Conservation (phyloP, 1,284 basidiomycete genomes). For the Ceratobasidium sp. region DNA sequence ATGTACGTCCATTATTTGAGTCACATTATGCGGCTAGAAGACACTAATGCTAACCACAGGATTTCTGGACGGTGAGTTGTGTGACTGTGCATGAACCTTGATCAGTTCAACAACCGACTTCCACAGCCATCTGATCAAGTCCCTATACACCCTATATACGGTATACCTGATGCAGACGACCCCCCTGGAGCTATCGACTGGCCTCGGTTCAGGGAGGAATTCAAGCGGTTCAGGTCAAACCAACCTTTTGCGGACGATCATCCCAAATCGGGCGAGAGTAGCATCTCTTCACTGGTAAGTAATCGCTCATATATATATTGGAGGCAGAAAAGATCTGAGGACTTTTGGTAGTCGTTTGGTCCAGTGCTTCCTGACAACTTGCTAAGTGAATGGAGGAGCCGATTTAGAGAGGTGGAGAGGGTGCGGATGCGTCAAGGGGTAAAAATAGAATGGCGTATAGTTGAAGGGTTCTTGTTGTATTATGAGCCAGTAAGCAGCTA, state of each 20-base stretch:
- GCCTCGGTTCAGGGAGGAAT: constrained; percentile 66
- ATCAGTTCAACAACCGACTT: constrained; percentile 43
- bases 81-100: too few relatives aligned
- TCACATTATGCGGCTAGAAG: too few relatives aligned
- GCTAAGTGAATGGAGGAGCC: constrained; percentile 63
- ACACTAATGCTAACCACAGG: too few relatives aligned
- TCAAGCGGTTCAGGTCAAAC: constrained; percentile 65
- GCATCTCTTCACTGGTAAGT: constrained; percentile 58
- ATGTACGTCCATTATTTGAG: too few relatives aligned
- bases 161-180: constrained; percentile 92
- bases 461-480: constrained; percentile 95
- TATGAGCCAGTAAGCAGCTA: constrained; percentile 85
- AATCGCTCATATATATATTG: too few relatives aligned
- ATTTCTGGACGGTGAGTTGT: constrained; percentile 80
- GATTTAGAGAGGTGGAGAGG: constrained; percentile 63
- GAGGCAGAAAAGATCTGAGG: background rate
- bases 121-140: constrained; percentile 79
- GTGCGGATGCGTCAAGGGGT: constrained; percentile 56
- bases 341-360: background rate
- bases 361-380: background rate
- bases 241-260: constrained; percentile 63
- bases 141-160: constrained; percentile 82
- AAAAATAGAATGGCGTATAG: constrained; percentile 79
- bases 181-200: constrained; percentile 87
- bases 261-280: constrained; percentile 77